Percentiles rank a stretch among this genome's conserved stretches.
These are phyloP conservation scores for Lenzites betulinus DNA, from an alignment of 768 basidiomycete species.

Conservation along the genomic window DNA sequence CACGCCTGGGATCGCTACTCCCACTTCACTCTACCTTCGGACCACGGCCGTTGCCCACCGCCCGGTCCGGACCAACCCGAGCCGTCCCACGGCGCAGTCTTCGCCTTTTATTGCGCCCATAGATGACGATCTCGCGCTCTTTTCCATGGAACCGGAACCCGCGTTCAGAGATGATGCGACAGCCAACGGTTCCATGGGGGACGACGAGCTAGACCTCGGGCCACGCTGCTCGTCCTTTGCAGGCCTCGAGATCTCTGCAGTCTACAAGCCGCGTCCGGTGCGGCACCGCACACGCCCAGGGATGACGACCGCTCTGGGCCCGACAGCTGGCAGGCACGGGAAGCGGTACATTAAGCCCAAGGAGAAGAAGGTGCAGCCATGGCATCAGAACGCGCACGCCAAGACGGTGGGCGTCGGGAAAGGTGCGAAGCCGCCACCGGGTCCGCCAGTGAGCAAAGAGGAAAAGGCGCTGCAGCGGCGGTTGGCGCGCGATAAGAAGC, in stretches of 20 bases:
- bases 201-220: slow-evolving; percentile 14
- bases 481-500: slow-evolving; percentile 50
- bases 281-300: slow-evolving; percentile 45
- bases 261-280: slow-evolving; percentile 73
- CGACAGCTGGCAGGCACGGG: slow-evolving; percentile 23
- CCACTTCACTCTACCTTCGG: background rate
- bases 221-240: slow-evolving; percentile 37
- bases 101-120: slow-evolving; percentile 27
- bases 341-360: slow-evolving; percentile 29
- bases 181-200: slow-evolving; percentile 3
- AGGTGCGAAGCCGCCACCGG: slow-evolving; percentile 2
- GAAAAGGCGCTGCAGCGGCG: slow-evolving; percentile 42
- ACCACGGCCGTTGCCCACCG: slow-evolving; percentile 18
- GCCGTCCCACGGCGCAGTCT: slow-evolving; percentile 26
- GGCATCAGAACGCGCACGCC: slow-evolving; percentile 19
- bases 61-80: slow-evolving; percentile 30
- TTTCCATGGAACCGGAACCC: slow-evolving; percentile 52
- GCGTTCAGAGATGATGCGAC: slow-evolving; percentile 35
- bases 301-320: background rate
- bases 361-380: slow-evolving; percentile 28
- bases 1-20: slow-evolving; percentile 12
- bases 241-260: slow-evolving; percentile 68
- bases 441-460: slow-evolving; percentile 23
- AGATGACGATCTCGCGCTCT: slow-evolving; percentile 39
- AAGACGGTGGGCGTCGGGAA: slow-evolving; percentile 1